A percentile compares a stretch with the other conserved stretches of the same genome.
phyloP scores from a whole-genome alignment of 1,284 basidiomycete genomes.

The Cutaneotrichosporon mucoides region DNA sequence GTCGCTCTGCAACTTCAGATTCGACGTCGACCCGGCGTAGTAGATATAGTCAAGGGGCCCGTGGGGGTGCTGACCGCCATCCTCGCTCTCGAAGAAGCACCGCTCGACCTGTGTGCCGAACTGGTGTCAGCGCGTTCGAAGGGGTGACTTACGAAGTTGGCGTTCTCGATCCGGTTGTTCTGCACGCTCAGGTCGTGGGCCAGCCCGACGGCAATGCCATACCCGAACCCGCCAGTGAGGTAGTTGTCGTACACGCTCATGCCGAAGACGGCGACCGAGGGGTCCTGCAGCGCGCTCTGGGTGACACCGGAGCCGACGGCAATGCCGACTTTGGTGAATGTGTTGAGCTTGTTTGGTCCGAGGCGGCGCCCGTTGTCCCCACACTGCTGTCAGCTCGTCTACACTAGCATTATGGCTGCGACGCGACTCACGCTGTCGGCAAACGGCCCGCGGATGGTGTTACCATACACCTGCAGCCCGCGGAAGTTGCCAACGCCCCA shows the following conservation, averaged over 20 bases:
- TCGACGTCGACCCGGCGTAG: not conserved
- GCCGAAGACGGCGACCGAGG: not conserved
- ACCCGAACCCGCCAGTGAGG: not conserved
- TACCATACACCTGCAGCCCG: constrained; percentile 64
- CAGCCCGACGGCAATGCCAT: not conserved
- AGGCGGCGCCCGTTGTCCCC: constrained; percentile 18
- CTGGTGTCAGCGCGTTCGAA: not conserved
- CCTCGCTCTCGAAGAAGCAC: not conserved
- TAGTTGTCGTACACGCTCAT: not conserved
- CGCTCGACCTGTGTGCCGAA: not conserved
- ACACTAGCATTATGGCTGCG: not conserved
- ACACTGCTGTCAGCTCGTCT: not conserved
- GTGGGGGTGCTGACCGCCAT: not conserved
- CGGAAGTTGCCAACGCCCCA: constrained; percentile 64
- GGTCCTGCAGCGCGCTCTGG: not conserved
- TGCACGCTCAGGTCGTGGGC: not conserved
- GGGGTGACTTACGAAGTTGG: not conserved
- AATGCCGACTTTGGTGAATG: constrained; percentile 44
- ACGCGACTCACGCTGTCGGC: not conserved
- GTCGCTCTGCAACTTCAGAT: not conserved
- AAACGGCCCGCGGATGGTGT: constrained; percentile 54
- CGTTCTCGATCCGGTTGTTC: not conserved
- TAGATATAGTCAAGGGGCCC: not conserved
- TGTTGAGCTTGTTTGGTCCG: constrained; percentile 30
- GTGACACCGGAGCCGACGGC: constrained; percentile 52